These are phyloP conservation scores for Pseudodiploospora longispora DNA, from an alignment of 2,329 filamentous ascomycete genomes.

Conservation along the genomic window DNA sequence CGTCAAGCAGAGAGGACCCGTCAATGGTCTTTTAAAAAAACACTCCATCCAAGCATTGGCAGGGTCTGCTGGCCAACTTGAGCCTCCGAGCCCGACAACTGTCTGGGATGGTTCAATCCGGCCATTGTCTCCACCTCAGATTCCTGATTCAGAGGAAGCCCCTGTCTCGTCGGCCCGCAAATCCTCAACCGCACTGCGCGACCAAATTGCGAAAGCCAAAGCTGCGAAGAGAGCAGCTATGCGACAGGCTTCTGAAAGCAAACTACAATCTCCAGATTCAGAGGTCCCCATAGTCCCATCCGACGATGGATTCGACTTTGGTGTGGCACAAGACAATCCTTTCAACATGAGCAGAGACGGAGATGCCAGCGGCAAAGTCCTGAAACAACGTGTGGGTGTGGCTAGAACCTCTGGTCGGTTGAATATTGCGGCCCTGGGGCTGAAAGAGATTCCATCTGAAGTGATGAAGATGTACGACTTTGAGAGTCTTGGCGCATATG, in stretches of 20 bases:
- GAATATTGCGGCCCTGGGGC: conserved; percentile 77
- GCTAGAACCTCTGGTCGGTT: conserved; percentile 73
- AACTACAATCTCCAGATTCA: conserved; percentile 1
- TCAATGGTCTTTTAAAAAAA: conserved; percentile 48
- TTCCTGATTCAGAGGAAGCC: neutral
- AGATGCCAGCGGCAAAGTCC: conserved; percentile 53
- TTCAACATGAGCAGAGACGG: conserved; percentile 60
- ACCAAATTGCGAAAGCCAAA: conserved; percentile 89
- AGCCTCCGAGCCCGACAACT: conserved; percentile 4
- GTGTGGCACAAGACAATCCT: conserved; percentile 49
- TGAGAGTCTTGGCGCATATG: conserved; percentile 54
- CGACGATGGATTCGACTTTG: conserved; percentile 40
- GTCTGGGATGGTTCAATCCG: conserved; percentile 25
- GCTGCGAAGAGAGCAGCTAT: conserved; percentile 59
- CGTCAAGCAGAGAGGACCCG: conserved; percentile 43
- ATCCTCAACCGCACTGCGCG: conserved; percentile 72
- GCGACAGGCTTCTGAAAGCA: conserved; percentile 21
- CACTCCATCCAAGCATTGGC: conserved; percentile 38
- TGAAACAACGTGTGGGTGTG: conserved; percentile 63
- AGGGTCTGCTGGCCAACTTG: conserved; percentile 7
- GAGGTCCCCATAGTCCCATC: conserved; percentile 35
- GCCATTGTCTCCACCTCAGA: conserved; percentile 12
- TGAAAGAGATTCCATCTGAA: conserved; percentile 72
- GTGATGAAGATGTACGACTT: conserved; percentile 88
- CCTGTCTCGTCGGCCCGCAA: conserved; percentile 35